Evolutionary conservation across 371 early-diverging fungal species (phyloP).

Genomic region (Mortierella sp.): DNA sequence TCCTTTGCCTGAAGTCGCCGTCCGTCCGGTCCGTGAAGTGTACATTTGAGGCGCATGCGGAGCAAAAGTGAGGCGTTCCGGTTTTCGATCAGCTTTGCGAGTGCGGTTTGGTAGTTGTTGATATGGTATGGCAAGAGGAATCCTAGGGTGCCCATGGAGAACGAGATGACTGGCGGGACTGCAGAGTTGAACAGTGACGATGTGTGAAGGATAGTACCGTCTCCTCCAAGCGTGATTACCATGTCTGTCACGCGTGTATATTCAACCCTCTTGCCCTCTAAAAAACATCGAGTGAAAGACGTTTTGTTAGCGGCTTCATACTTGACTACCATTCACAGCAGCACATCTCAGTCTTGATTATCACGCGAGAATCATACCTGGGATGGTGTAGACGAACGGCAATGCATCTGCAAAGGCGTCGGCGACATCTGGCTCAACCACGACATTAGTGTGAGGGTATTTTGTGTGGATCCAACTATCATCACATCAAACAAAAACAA

Average conservation of each 20-base stretch:
- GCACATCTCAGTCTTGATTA: background rate
- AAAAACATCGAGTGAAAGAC: background rate
- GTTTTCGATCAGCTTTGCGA: conserved; percentile 71
- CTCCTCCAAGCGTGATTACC: conserved; percentile 95
- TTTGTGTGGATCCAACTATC: conserved; percentile 74
- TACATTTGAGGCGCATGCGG: conserved; percentile 83
- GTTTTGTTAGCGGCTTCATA: background rate
- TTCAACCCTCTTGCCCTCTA: conserved; percentile 59
- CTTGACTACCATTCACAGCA: background rate
- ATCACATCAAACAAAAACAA: background rate
- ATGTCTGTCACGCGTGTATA: conserved; percentile 81
- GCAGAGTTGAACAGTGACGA: conserved; percentile 85
- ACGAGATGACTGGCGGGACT: conserved; percentile 92
- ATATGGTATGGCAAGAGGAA: conserved; percentile 90
- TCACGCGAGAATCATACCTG: conserved; percentile 56
- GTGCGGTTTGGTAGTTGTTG: conserved; percentile 67
- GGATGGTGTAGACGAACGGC: conserved; percentile 71
- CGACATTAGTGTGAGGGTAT: conserved; percentile 73
- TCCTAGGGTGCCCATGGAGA: conserved; percentile 94
- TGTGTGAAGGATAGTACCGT: conserved; percentile 95
- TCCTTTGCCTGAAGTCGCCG: conserved; percentile 60
- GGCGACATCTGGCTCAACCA: conserved; percentile 77
- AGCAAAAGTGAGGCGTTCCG: conserved; percentile 74
- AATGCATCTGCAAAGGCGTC: conserved; percentile 65
- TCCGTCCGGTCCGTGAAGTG: conserved; percentile 70